A percentile compares a stretch with the other conserved stretches of the same genome.
These are phyloP conservation scores for Kuraishia floccosa DNA, from an alignment of 805 yeast species.

Conservation along the genomic window DNA sequence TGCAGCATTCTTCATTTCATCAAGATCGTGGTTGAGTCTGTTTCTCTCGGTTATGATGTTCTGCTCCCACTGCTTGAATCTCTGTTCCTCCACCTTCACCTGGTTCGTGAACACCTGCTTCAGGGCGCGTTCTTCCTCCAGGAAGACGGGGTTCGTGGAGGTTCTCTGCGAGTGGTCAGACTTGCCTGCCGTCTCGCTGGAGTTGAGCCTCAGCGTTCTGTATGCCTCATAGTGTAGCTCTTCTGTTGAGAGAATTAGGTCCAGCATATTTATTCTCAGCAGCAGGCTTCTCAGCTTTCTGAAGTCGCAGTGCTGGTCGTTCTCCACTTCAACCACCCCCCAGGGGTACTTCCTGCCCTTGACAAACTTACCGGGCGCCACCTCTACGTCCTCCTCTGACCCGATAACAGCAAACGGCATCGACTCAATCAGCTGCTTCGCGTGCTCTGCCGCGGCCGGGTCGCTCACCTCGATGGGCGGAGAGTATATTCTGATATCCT, in stretches of 20 bases:
- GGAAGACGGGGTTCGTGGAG: constrained; percentile 76
- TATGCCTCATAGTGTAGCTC: constrained; percentile 74
- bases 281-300: constrained; percentile 69
- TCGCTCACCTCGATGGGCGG: constrained; percentile 75
- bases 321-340: constrained; percentile 85
- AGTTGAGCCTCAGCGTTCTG: constrained; percentile 53
- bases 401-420: constrained; percentile 87
- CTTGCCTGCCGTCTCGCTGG: constrained; percentile 21
- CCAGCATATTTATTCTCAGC: constrained; percentile 76
- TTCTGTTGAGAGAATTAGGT: constrained; percentile 67
- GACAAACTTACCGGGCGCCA: constrained; percentile 50
- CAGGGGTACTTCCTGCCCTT: constrained; percentile 83
- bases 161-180: constrained; percentile 41
- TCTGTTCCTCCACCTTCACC: constrained; percentile 90
- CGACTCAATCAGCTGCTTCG: constrained; percentile 66
- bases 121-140: constrained; percentile 91
- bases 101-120: constrained; percentile 95
- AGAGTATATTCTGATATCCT: constrained; percentile 73
- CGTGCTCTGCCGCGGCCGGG: constrained; percentile 67
- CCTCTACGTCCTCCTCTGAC: constrained; percentile 59
- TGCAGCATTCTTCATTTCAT: constrained; percentile 71
- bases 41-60: constrained; percentile 92
- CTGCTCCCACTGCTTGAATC: constrained; percentile 98
- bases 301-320: constrained; percentile 79
- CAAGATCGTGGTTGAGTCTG: constrained; percentile 87